These are phyloP conservation scores for Hirschioporus abietinus DNA, from an alignment of 768 basidiomycete species.

Conservation along the genomic window DNA sequence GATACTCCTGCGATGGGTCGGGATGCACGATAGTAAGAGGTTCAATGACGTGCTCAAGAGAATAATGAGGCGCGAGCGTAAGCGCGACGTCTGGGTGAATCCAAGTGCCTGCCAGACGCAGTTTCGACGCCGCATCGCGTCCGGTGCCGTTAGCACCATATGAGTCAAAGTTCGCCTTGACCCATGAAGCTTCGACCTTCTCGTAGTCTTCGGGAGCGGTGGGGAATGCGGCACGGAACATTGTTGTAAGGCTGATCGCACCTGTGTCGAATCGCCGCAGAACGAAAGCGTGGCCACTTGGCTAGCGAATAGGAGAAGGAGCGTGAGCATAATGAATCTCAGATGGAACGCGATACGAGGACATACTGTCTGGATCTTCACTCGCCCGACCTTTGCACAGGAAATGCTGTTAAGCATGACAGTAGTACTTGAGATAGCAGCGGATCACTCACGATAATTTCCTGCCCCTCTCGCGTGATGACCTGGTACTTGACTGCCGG, in stretches of 20 bases:
- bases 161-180: slow-evolving; percentile 73
- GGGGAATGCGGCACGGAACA: slow-evolving; percentile 95
- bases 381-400: slow-evolving; percentile 66
- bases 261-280: slow-evolving; percentile 91
- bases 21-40: slow-evolving; percentile 67
- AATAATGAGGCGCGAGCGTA: slow-evolving; percentile 63
- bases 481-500: slow-evolving; percentile 90
- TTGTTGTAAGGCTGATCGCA: slow-evolving; percentile 88
- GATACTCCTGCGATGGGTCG: slow-evolving; percentile 73
- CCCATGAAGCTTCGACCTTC: slow-evolving; percentile 75
- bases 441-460: slow-evolving; percentile 63
- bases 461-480: slow-evolving; percentile 78
- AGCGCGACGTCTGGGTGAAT: slow-evolving; percentile 61
- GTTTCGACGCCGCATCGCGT: slow-evolving; percentile 44
- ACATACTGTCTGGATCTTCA: slow-evolving; percentile 86
- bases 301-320: slow-evolving; percentile 33
- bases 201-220: slow-evolving; percentile 72
- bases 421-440: slow-evolving; percentile 6
- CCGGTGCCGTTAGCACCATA: slow-evolving; percentile 70
- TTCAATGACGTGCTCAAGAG: slow-evolving; percentile 52
- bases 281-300: slow-evolving; percentile 81
- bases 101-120: slow-evolving; percentile 90
- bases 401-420: slow-evolving; percentile 15
- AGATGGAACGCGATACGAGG: slow-evolving; percentile 8
- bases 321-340: slow-evolving; percentile 11